Percentiles rank a stretch among this genome's conserved stretches.
Evolutionary conservation across 2,329 filamentous ascomycete species (phyloP).

Genomic region (Neopestalotiopsis rosae): DNA sequence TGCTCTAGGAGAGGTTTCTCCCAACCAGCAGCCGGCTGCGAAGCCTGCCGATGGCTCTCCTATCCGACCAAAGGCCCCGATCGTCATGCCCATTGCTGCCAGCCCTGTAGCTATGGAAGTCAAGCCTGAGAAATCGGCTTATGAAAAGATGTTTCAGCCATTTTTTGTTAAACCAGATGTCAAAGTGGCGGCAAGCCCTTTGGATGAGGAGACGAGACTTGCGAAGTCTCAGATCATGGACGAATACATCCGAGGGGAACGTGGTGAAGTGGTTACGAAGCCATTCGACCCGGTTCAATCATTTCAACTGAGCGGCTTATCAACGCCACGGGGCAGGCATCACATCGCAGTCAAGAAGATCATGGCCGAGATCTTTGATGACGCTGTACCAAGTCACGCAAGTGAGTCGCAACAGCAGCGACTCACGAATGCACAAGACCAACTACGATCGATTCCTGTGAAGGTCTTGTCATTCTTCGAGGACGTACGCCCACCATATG

Average conservation of each 20-base stretch:
- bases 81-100: not conserved
- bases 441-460: slow-evolving; percentile 56
- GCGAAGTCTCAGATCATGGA: slow-evolving; percentile 58
- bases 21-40: slow-evolving; percentile 31
- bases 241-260: slow-evolving; percentile 53
- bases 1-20: slow-evolving; percentile 22
- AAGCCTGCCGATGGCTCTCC: slow-evolving; percentile 12
- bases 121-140: slow-evolving; percentile 52
- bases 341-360: slow-evolving; percentile 65
- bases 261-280: slow-evolving; percentile 46
- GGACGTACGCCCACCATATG: slow-evolving; percentile 73
- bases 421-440: slow-evolving; percentile 40
- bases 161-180: slow-evolving; percentile 82
- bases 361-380: slow-evolving; percentile 59
- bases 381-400: slow-evolving; percentile 36
- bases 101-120: slow-evolving; percentile 24
- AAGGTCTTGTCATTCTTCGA: slow-evolving; percentile 68
- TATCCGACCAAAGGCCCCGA: not conserved
- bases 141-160: slow-evolving; percentile 75
- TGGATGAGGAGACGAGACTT: slow-evolving; percentile 62
- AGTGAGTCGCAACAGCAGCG: slow-evolving; percentile 47
- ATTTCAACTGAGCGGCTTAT: slow-evolving; percentile 50
- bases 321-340: slow-evolving; percentile 49
- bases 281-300: slow-evolving; percentile 51
- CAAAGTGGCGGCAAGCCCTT: slow-evolving; percentile 66